These are phyloP conservation scores for Cercospora brassicicola DNA, from an alignment of 2,329 filamentous ascomycete species.

Conservation along the genomic window DNA sequence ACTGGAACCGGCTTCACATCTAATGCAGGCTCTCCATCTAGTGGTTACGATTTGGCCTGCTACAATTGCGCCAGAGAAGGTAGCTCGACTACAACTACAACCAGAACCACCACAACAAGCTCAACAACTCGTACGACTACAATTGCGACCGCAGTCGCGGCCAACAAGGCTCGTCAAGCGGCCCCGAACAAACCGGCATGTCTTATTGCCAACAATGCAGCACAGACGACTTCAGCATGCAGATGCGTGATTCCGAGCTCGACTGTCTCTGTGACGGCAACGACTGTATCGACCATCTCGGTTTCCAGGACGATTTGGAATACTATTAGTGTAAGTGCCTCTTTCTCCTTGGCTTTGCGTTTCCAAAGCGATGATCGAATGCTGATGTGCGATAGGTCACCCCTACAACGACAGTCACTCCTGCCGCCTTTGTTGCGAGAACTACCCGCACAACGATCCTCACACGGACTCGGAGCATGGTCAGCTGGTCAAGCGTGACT, in stretches of 20 bases:
- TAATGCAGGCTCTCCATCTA: neutral
- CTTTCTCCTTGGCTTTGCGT: neutral
- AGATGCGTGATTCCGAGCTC: conserved; percentile 10
- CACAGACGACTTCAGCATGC: conserved; percentile 5
- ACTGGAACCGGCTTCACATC: neutral
- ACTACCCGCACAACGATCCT: neutral
- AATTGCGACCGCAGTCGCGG: neutral
- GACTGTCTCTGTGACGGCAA: neutral
- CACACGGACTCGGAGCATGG: neutral
- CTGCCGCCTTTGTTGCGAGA: neutral
- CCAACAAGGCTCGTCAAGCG: neutral
- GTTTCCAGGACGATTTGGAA: neutral
- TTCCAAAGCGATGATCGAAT: neutral
- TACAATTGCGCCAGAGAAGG: neutral
- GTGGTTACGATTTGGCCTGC: neutral
- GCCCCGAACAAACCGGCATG: neutral
- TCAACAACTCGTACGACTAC: neutral
- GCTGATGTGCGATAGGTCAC: neutral
- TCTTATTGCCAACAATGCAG: neutral
- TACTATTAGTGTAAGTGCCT: neutral
- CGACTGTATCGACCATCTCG: neutral
- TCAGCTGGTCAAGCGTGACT: neutral
- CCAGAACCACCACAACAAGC: neutral
- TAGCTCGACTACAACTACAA: neutral
- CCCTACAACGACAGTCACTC: neutral